Percentiles rank a stretch among this genome's conserved stretches.
These are phyloP conservation scores for Tylopilus orsonianus DNA, from an alignment of 1,284 basidiomycete genomes.

Conservation along the genomic window DNA sequence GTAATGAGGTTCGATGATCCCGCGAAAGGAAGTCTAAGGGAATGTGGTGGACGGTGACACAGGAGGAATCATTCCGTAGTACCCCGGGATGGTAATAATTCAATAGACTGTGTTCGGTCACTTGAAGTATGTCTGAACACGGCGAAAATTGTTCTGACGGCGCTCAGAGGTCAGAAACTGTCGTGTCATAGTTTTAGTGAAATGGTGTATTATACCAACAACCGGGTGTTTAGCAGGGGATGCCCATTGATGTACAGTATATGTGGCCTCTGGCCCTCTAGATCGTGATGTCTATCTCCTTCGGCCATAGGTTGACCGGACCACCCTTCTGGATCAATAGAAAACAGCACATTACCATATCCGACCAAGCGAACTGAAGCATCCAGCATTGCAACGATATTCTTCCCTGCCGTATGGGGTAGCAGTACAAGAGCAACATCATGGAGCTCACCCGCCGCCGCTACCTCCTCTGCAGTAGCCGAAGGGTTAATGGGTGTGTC, in stretches of 20 bases:
- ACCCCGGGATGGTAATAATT: too few relatives aligned
- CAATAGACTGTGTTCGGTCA: too few relatives aligned
- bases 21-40: too few relatives aligned
- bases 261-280: slow-evolving; percentile 32
- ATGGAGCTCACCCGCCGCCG: slow-evolving; percentile 54
- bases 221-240: slow-evolving; percentile 71
- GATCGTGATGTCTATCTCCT: slow-evolving; percentile 9
- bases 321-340: slow-evolving; percentile 44
- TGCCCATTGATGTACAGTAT: slow-evolving; percentile 77
- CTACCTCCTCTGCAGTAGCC: slow-evolving; percentile 54
- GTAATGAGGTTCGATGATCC: too few relatives aligned
- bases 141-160: too few relatives aligned
- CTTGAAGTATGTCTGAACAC: too few relatives aligned
- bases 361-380: slow-evolving; percentile 43
- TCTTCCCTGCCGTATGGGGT: slow-evolving; percentile 47
- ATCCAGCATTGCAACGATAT: slow-evolving; percentile 56
- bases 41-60: too few relatives aligned
- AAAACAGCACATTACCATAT: slow-evolving; percentile 51
- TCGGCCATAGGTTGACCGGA: slow-evolving; percentile 28
- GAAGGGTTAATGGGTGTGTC: slow-evolving; percentile 67
- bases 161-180: background rate
- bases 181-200: background rate
- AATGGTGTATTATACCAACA: slow-evolving; percentile 49
- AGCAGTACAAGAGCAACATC: slow-evolving; percentile 65
- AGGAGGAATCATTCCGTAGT: too few relatives aligned